Evolutionary conservation across 148 eudicot species (phyloP).

Genomic region (Spergularia marina): DNA sequence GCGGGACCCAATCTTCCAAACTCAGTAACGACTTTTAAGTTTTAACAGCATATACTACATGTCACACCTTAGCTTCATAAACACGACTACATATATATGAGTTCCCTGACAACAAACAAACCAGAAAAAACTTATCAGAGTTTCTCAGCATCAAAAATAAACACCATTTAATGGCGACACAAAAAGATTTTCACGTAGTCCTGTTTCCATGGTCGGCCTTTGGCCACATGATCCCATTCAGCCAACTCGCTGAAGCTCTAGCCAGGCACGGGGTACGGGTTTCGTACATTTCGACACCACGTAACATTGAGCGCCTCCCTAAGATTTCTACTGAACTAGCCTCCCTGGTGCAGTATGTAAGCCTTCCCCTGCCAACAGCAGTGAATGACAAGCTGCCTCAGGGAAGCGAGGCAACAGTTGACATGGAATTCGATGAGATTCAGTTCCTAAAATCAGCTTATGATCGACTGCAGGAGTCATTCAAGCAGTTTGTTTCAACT

Average conservation of each 20-base stretch:
- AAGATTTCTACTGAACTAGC: slow-evolving; percentile 30
- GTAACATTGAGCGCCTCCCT: slow-evolving; percentile 42
- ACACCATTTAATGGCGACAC: not conserved
- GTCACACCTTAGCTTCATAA: no score
- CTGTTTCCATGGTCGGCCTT: slow-evolving; percentile 34
- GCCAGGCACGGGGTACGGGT: slow-evolving; percentile 34
- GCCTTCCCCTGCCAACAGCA: slow-evolving; percentile 30
- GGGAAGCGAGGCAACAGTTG: slow-evolving; percentile 43
- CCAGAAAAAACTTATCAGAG: no score
- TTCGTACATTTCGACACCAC: slow-evolving; percentile 42
- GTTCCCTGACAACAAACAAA: no score
- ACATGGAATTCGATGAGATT: slow-evolving; percentile 30
- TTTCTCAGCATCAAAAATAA: not conserved
- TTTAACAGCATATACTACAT: no score
- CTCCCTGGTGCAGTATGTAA: slow-evolving; percentile 27
- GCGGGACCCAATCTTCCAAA: no score
- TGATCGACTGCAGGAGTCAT: slow-evolving; percentile 26
- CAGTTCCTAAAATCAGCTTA: slow-evolving; percentile 35
- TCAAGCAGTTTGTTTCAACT: slow-evolving; percentile 20
- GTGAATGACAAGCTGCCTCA: slow-evolving; percentile 30
- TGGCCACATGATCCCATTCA: slow-evolving; percentile 32
- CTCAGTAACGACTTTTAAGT: no score
- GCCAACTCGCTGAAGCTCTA: slow-evolving; percentile 25
- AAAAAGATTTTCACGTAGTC: slow-evolving; percentile 26
- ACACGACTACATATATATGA: no score